Conservation (phyloP, 805 yeast genomes). For the Candida xiaguanensis region DNA sequence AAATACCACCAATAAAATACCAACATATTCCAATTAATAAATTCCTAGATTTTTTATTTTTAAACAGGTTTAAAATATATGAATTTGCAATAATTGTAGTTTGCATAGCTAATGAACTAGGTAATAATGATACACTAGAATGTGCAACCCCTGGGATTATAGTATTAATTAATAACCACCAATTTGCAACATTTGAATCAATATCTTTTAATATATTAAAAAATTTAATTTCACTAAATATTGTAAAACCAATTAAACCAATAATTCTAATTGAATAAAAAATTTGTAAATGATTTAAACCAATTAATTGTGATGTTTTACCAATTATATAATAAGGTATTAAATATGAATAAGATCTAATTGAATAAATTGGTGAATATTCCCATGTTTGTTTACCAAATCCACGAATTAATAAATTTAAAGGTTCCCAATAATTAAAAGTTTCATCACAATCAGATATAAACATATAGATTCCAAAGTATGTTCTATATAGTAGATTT, state of each 20-base stretch:
- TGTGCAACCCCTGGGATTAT: slow-evolving; percentile 82
- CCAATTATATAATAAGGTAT: slow-evolving; percentile 42
- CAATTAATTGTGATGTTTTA: slow-evolving; percentile 16
- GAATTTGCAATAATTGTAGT: slow-evolving; percentile 44
- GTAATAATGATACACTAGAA: slow-evolving; percentile 81
- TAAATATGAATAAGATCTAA: slow-evolving; percentile 80
- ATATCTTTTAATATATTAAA: slow-evolving; percentile 36
- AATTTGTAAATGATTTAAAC: slow-evolving; percentile 3
- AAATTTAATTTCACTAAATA: slow-evolving; percentile 51
- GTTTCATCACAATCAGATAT: slow-evolving; percentile 92
- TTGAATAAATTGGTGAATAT: slow-evolving; percentile 84
- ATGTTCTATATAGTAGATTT: slow-evolving; percentile 16
- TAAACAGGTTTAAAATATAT: slow-evolving; percentile 25
- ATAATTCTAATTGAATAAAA: slow-evolving; percentile 55
- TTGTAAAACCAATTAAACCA: slow-evolving; percentile 33
- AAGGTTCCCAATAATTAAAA: slow-evolving; percentile 93
- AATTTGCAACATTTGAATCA: slow-evolving; percentile 44
- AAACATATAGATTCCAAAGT: slow-evolving; percentile 54
- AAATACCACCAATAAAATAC: slow-evolving; percentile 62
- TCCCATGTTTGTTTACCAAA: slow-evolving; percentile 97
- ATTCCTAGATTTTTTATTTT: background rate
- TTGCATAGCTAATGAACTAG: slow-evolving; percentile 69
- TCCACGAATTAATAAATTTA: slow-evolving; percentile 69
- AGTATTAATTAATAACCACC: slow-evolving; percentile 61
- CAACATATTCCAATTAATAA: slow-evolving; percentile 31